Conservation (phyloP, 352 stramenopile genomes). For the Pythium biforme region DNA sequence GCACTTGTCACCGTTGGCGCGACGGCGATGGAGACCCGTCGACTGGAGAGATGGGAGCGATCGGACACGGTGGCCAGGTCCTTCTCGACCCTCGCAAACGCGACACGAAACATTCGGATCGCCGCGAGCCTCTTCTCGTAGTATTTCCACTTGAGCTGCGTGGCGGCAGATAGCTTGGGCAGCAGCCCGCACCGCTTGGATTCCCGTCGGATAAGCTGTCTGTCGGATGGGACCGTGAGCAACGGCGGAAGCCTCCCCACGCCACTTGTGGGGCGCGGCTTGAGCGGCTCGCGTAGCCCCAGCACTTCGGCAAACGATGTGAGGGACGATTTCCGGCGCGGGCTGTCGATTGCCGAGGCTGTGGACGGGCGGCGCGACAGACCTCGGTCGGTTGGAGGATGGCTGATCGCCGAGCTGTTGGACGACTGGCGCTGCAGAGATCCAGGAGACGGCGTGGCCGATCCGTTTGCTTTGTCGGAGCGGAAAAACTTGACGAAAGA, state of each 20-base stretch:
- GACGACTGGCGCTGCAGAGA: slow-evolving; percentile 13
- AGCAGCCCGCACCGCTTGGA: not conserved
- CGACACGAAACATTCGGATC: slow-evolving; percentile 25
- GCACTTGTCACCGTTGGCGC: not conserved
- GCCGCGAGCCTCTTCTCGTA: slow-evolving; percentile 26
- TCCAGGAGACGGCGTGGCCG: not conserved
- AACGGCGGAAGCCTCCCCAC: not conserved
- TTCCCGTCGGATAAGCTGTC: slow-evolving; percentile 9
- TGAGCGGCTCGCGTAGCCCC: slow-evolving; percentile 5
- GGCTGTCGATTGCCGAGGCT: not conserved
- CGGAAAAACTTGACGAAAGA: slow-evolving; percentile 2
- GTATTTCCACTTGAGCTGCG: slow-evolving; percentile 20
- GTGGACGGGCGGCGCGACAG: not conserved
- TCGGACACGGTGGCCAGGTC: not conserved
- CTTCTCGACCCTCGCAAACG: slow-evolving; percentile 2
- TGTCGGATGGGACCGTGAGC: slow-evolving; percentile 3
- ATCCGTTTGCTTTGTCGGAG: not conserved
- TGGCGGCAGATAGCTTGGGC: slow-evolving; percentile 15
- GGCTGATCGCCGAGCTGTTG: slow-evolving; percentile 2
- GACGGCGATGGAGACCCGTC: slow-evolving; percentile 11
- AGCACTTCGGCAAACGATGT: slow-evolving; percentile 18
- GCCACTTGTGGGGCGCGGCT: not conserved
- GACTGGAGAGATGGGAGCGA: not conserved
- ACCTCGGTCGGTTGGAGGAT: not conserved
- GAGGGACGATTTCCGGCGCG: slow-evolving; percentile 22